Percentiles rank a stretch among this genome's conserved stretches.
phyloP scores from a whole-genome alignment of 2,329 filamentous ascomycete genomes.

The Fusarium setosum region DNA sequence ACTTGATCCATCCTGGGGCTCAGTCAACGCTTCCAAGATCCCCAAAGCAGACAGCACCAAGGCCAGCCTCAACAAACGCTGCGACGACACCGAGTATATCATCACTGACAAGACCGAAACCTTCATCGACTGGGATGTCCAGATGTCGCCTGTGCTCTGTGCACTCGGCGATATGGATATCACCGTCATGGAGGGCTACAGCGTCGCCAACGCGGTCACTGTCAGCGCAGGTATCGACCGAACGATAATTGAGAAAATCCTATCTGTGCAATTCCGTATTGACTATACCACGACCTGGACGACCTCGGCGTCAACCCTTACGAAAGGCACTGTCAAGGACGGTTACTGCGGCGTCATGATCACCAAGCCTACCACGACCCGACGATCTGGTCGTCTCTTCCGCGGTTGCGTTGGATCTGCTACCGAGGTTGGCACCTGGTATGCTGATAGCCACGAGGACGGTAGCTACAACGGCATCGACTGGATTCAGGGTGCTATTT shows the following conservation, averaged over 20 bases:
- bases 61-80: neutral
- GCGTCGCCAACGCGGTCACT: conserved; percentile 18
- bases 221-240: conserved; percentile 3
- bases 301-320: conserved; percentile 7
- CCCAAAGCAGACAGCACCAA: neutral
- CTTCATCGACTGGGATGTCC: conserved; percentile 23
- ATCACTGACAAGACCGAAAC: conserved; percentile 17
- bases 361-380: conserved; percentile 17
- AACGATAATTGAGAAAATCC: conserved; percentile 9
- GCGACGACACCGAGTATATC: conserved; percentile 6
- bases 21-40: neutral
- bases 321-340: conserved; percentile 16
- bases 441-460: conserved; percentile 11
- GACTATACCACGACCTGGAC: conserved; percentile 22
- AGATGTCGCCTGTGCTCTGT: conserved; percentile 21
- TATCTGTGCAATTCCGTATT: conserved; percentile 1
- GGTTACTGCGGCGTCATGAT: conserved; percentile 23
- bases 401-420: conserved; percentile 16
- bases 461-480: conserved; percentile 14
- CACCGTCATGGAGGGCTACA: conserved; percentile 14
- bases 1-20: neutral
- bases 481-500: conserved; percentile 19
- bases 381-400: conserved; percentile 19
- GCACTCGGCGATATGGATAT: conserved; percentile 14
- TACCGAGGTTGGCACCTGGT: conserved; percentile 12